These are phyloP conservation scores for Physcomitrellopsis africana DNA, from an alignment of 225 moss, liverwort and hornwort species.

Conservation along the genomic window DNA sequence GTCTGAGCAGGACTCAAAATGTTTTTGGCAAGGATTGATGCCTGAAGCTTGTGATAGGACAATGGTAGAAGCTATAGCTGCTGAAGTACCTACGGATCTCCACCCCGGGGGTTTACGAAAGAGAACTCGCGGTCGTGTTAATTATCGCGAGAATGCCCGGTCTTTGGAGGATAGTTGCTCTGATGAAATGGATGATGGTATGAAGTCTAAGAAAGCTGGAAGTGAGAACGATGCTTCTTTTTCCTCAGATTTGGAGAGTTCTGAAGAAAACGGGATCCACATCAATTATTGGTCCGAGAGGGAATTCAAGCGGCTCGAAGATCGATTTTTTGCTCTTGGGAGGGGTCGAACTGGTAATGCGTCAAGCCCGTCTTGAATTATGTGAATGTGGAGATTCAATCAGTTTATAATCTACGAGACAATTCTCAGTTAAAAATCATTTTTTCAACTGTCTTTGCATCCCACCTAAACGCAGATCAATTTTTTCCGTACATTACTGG, in stretches of 20 bases:
- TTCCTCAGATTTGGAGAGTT: conserved; percentile 32
- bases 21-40: conserved; percentile 73
- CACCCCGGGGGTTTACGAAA: conserved; percentile 52
- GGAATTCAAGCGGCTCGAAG: conserved; percentile 60
- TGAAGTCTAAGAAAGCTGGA: conserved; percentile 27
- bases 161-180: conserved; percentile 34
- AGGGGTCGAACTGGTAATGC: conserved; percentile 42
- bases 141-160: conserved; percentile 67
- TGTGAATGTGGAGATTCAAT: neutral
- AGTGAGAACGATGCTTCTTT: conserved; percentile 22
- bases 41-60: conserved; percentile 75
- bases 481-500: neutral
- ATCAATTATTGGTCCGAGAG: conserved; percentile 48
- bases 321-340: conserved; percentile 52
- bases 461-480: neutral
- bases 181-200: conserved; percentile 48
- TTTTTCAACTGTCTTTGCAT: neutral
- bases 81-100: conserved; percentile 34
- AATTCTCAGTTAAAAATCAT: neutral
- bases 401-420: neutral
- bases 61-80: conserved; percentile 37
- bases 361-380: neutral
- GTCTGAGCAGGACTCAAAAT: conserved; percentile 44
- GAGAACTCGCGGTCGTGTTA: conserved; percentile 66
- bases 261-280: conserved; percentile 18